A percentile compares a stretch with the other conserved stretches of the same genome.
phyloP scores from a whole-genome alignment of 257 asterid species.

The Ilex asprella region DNA sequence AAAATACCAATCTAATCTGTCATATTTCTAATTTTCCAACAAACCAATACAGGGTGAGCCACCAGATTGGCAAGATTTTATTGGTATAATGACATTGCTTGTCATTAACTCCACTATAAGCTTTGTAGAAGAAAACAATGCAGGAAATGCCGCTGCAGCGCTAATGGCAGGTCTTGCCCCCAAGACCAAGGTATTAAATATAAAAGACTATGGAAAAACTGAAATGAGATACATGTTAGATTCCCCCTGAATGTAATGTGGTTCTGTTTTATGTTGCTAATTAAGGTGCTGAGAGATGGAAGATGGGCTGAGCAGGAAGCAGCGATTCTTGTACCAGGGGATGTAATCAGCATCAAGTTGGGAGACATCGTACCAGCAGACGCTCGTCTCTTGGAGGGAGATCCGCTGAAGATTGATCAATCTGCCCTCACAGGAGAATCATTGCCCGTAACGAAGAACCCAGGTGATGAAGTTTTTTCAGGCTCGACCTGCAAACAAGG shows the following conservation, averaged over 20 bases:
- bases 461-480: conserved; percentile 42
- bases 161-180: conserved; percentile 80
- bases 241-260: no score
- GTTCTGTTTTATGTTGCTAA: background rate
- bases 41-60: conserved; percentile 28
- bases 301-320: conserved; percentile 69
- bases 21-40: background rate
- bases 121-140: conserved; percentile 64
- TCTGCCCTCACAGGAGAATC: conserved; percentile 56
- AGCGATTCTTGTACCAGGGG: conserved; percentile 65
- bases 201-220: no score
- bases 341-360: conserved; percentile 53
- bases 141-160: conserved; percentile 77
- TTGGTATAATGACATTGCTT: conserved; percentile 48
- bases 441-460: conserved; percentile 42
- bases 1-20: background rate
- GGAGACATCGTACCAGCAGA: conserved; percentile 86
- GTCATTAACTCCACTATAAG: conserved; percentile 63
- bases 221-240: no score
- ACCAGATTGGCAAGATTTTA: conserved; percentile 51
- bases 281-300: conserved; percentile 51
- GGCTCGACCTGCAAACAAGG: conserved; percentile 62
- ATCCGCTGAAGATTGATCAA: conserved; percentile 72
- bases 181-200: conserved; percentile 41
- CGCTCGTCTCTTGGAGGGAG: conserved; percentile 68